phyloP scores from a whole-genome alignment of 2,329 filamentous ascomycete genomes.

The Fusarium penzigii region DNA sequence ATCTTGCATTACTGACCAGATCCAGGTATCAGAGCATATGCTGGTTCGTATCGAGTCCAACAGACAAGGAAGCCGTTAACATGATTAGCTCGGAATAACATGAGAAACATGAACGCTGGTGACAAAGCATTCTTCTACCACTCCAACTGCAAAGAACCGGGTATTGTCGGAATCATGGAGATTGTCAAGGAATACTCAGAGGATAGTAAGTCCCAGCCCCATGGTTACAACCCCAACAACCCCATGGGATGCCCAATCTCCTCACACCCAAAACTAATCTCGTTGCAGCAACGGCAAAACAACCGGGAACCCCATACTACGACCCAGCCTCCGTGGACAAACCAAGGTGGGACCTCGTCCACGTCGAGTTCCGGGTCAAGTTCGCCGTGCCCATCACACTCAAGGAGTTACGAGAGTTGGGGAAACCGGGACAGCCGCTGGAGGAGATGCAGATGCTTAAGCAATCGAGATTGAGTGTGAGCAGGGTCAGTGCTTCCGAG shows the following conservation, averaged over 20 bases:
- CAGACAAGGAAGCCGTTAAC: background rate
- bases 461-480: slow-evolving; percentile 80
- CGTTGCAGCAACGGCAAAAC: slow-evolving; percentile 33
- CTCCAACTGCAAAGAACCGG: slow-evolving; percentile 87
- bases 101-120: slow-evolving; percentile 86
- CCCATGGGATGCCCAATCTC: background rate
- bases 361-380: slow-evolving; percentile 84
- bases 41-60: slow-evolving; percentile 32
- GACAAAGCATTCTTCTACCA: slow-evolving; percentile 98
- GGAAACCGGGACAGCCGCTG: slow-evolving; percentile 56
- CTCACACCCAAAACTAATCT: background rate
- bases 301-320: slow-evolving; percentile 66
- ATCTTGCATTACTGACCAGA: no score
- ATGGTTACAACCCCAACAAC: rapidly evolving
- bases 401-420: slow-evolving; percentile 68
- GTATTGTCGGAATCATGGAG: slow-evolving; percentile 85
- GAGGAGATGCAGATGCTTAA: slow-evolving; percentile 82
- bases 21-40: slow-evolving; percentile 51
- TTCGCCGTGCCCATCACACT: slow-evolving; percentile 72
- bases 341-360: slow-evolving; percentile 79
- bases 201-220: slow-evolving; percentile 59
- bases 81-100: slow-evolving; percentile 73
- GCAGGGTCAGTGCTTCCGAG: slow-evolving; percentile 62
- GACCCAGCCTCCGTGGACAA: slow-evolving; percentile 65
- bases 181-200: slow-evolving; percentile 82